Evolutionary conservation across 495 filamentous ascomycete genomes (phyloP).

Genomic region (Echria macrotheca): DNA sequence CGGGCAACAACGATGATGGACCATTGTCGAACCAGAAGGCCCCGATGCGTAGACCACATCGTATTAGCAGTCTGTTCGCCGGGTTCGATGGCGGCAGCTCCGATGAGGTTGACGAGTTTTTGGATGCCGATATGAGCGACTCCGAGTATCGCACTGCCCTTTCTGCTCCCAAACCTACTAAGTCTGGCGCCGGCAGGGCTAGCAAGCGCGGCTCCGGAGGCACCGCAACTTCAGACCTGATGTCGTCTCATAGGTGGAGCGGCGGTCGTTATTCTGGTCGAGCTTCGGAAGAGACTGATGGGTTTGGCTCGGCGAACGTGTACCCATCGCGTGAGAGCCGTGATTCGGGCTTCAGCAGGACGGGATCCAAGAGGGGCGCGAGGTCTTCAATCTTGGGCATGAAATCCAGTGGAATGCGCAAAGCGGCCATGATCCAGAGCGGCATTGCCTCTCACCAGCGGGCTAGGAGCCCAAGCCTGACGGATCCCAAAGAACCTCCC

Average conservation of each 20-base stretch:
- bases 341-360: constrained; percentile 26
- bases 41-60: constrained; percentile 60
- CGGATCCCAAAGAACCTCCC: constrained; percentile 59
- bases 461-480: constrained; percentile 69
- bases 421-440: constrained; percentile 68
- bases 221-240: constrained; percentile 28
- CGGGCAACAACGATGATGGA: constrained; percentile 79
- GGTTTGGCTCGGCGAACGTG: constrained; percentile 24
- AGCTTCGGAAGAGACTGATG: constrained; percentile 21
- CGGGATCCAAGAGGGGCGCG: constrained; percentile 27
- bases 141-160: constrained; percentile 59
- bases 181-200: constrained; percentile 23
- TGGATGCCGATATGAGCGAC: constrained; percentile 58
- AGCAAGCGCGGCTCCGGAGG: constrained; percentile 33
- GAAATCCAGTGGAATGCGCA: constrained; percentile 44
- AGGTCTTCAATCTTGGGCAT: constrained; percentile 27
- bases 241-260: constrained; percentile 17
- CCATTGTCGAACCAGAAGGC: constrained; percentile 59
- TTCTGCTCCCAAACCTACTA: constrained; percentile 51
- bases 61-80: constrained; percentile 79
- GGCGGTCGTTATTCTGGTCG: constrained; percentile 21
- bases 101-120: constrained; percentile 53
- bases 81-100: constrained; percentile 62
- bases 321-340: constrained; percentile 23
- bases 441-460: constrained; percentile 70